phyloP scores from a whole-genome alignment of 1,284 basidiomycete species.

The Sanghuangporus weigelae region DNA sequence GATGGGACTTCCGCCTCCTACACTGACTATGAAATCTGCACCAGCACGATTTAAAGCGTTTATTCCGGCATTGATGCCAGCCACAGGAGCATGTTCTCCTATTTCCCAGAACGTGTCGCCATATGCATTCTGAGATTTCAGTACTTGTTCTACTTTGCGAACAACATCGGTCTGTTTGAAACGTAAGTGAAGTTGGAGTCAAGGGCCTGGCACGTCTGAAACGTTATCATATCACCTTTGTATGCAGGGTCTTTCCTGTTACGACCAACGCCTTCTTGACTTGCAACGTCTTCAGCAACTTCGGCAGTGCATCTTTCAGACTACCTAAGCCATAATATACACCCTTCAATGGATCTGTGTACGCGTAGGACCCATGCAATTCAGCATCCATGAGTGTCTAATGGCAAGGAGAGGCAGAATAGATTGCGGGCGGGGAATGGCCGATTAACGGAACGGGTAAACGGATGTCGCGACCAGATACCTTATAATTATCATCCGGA shows the following conservation, averaged over 20 bases:
- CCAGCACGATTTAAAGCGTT: constrained; percentile 46
- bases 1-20: constrained; percentile 78
- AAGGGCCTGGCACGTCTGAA: neutral
- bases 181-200: neutral
- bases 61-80: constrained; percentile 60
- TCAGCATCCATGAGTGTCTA: neutral
- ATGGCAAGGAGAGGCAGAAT: neutral
- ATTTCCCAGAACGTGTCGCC: constrained; percentile 71
- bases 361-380: constrained; percentile 50
- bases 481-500: too few species aligned
- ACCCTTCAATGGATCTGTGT: constrained; percentile 57
- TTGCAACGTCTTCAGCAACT: constrained; percentile 47
- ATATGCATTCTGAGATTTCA: constrained; percentile 51
- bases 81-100: constrained; percentile 71
- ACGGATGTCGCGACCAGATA: neutral
- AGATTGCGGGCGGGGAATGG: neutral
- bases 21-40: constrained; percentile 65
- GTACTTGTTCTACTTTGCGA: constrained; percentile 49
- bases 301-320: constrained; percentile 53
- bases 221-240: constrained; percentile 44
- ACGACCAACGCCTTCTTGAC: constrained; percentile 62
- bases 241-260: constrained; percentile 62
- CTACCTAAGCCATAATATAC: constrained; percentile 68
- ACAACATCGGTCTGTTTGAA: constrained; percentile 55
- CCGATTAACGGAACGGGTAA: neutral